Evolutionary conservation across 176 grass and related monocot genomes (phyloP).

Genomic region (Juncus effusus): DNA sequence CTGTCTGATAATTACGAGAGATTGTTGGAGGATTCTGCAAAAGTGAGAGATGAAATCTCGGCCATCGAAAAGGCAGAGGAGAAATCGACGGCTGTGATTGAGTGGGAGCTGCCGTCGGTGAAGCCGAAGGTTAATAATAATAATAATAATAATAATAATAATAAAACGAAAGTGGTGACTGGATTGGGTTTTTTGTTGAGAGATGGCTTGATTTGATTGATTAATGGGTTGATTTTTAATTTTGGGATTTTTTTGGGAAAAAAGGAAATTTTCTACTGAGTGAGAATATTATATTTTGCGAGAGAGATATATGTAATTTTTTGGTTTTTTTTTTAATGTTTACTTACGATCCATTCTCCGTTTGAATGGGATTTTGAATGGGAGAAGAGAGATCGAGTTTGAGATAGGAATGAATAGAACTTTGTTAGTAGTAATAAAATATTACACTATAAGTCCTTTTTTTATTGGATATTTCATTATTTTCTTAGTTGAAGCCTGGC

Average conservation of each 20-base stretch:
- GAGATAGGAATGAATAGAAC: too few relatives aligned
- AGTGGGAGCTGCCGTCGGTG: slow-evolving; percentile 50
- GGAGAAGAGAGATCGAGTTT: slow-evolving; percentile 34
- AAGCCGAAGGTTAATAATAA: slow-evolving; percentile 42
- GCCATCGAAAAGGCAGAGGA: background rate
- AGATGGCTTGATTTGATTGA: slow-evolving; percentile 6
- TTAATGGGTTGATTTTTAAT: slow-evolving; percentile 15
- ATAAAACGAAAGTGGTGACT: slow-evolving; percentile 31
- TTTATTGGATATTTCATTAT: too few relatives aligned
- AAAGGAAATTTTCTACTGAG: slow-evolving; percentile 24
- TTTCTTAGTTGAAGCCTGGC: too few relatives aligned
- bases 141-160: background rate
- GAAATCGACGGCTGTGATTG: slow-evolving; percentile 8
- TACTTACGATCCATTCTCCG: too few relatives aligned
- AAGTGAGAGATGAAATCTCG: slow-evolving; percentile 5
- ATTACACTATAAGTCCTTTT: too few relatives aligned
- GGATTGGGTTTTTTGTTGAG: slow-evolving; percentile 31
- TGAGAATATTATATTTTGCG: slow-evolving; percentile 12
- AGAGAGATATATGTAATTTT: slow-evolving; percentile 6
- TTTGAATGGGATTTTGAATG: slow-evolving; percentile 26
- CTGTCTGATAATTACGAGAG: slow-evolving; percentile 58
- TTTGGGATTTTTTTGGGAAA: slow-evolving; percentile 4
- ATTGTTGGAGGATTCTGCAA: background rate
- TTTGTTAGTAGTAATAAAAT: too few relatives aligned
- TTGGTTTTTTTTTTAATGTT: slow-evolving; percentile 17